Base-by-base conservation (phyloP, 805 yeast species). In the Nakazawaea ernobii region DNA sequence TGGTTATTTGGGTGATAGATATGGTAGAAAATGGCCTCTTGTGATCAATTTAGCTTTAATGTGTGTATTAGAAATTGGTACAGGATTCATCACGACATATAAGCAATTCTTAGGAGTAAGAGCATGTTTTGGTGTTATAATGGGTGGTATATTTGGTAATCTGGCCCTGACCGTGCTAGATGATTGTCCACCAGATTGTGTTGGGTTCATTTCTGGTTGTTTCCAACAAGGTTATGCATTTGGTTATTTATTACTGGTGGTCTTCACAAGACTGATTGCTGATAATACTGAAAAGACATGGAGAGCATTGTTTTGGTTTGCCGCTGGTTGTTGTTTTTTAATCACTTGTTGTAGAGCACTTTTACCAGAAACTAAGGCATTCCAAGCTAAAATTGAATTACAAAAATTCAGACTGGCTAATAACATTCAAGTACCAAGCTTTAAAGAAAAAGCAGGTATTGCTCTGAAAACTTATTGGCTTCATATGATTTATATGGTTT, bases 161-260 rank as follows among this genome's bases (percentile, higher is more conserved):
- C 77, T 80, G 32, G 69, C 79, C 20, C 75, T 79, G 26, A 73
- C 77, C 15, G 74, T 80, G 14, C 55, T 78, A 35, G 82, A 77
- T 52, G 81, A 75, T 59, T 68, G 77, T 54, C 82, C 83, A 10
- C 56, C 60, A 27, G 69, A 62, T 32, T 77, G 84, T 32, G 68
- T 78, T 63, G 84, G 86, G 40, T 69, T 81, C 49, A 63, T 82
- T 42, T 75, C 82, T 32, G 88, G 87, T 42, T 62, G 86, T 37
- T 77, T 88, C 59, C 95, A 87, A 64, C 85, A 86, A 61, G 95
- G 95, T 51, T 88, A 83, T 55, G 83, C 86, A 0, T 73, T 83
- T 42, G 90, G 90, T 24, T 82, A 81, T 55, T 64, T 83, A 26
- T 59, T 82, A 50, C 87, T 81, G 6, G 86, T 81, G 43, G 69